Evolutionary conservation across 305 asterid species (phyloP).

Genomic region (Fraxinus greggii): DNA sequence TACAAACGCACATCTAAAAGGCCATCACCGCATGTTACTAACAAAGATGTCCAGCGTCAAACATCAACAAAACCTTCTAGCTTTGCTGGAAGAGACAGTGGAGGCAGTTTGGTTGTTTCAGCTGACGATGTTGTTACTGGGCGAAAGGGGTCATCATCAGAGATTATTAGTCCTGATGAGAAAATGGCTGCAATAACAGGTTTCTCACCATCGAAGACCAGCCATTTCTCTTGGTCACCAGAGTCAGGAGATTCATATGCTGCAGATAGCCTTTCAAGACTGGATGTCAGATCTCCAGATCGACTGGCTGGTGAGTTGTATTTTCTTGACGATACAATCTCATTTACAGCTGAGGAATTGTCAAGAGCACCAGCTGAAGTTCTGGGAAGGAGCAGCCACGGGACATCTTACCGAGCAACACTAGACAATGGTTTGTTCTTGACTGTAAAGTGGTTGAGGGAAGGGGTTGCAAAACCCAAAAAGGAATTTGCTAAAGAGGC

Average conservation of each 20-base stretch:
- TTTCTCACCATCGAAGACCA: conserved; percentile 78
- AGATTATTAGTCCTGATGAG: conserved; percentile 68
- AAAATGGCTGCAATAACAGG: conserved; percentile 67
- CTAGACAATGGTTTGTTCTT: conserved; percentile 78
- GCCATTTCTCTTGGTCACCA: conserved; percentile 92
- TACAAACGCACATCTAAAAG: conserved; percentile 45
- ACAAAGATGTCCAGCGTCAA: conserved; percentile 49
- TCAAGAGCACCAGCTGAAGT: conserved; percentile 98
- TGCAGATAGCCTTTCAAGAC: conserved; percentile 66
- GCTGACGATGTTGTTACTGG: conserved; percentile 62
- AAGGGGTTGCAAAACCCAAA: conserved; percentile 96
- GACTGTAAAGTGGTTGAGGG: conserved; percentile 98
- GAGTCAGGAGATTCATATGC: conserved; percentile 80
- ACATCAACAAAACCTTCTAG: conserved; percentile 56
- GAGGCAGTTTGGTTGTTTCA: conserved; percentile 59
- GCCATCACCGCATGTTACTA: conserved; percentile 43
- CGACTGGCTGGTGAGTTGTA: conserved; percentile 85
- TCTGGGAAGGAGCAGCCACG: conserved; percentile 98
- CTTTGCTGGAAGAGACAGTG: conserved; percentile 46
- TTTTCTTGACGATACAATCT: conserved; percentile 88
- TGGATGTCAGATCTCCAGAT: conserved; percentile 88
- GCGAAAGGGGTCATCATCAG: conserved; percentile 64
- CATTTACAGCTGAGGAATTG: conserved; percentile 84
- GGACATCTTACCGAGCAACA: conserved; percentile 87
- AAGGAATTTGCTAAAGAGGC: conserved; percentile 98